Conservation (phyloP, 108 stramenopile genomes). For the Epipyxis sp. region DNA sequence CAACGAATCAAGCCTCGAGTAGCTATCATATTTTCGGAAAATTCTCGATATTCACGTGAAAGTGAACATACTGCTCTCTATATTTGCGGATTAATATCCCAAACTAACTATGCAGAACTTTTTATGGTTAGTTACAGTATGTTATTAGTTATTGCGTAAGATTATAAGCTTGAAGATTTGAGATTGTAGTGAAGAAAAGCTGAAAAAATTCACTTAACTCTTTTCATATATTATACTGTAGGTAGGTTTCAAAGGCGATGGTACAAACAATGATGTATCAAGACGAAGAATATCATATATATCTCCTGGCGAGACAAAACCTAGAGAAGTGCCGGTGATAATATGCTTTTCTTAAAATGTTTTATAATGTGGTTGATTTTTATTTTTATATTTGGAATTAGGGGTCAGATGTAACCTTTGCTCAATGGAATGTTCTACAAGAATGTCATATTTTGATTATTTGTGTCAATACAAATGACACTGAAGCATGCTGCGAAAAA, state of each 20-base stretch:
- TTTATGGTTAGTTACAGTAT: background rate
- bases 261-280: background rate
- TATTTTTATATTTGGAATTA: background rate
- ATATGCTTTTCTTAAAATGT: background rate
- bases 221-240: too few species aligned
- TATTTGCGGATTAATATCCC: background rate
- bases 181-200: too few species aligned
- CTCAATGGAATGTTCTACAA: background rate
- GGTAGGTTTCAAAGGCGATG: too few species aligned
- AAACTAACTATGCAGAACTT: background rate
- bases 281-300: background rate
- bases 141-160: too few species aligned
- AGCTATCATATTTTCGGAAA: background rate
- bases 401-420: constrained; percentile 11
- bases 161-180: too few species aligned
- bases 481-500: background rate
- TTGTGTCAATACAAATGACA: background rate
- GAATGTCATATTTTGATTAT: background rate
- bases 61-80: constrained; percentile 1
- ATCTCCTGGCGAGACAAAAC: background rate
- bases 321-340: background rate
- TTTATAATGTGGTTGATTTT: background rate
- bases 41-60: background rate
- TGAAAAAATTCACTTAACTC: too few species aligned
- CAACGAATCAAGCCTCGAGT: background rate